These are phyloP conservation scores for Fusarium pseudocircinatum DNA, from an alignment of 2,329 filamentous ascomycete species.

Conservation along the genomic window DNA sequence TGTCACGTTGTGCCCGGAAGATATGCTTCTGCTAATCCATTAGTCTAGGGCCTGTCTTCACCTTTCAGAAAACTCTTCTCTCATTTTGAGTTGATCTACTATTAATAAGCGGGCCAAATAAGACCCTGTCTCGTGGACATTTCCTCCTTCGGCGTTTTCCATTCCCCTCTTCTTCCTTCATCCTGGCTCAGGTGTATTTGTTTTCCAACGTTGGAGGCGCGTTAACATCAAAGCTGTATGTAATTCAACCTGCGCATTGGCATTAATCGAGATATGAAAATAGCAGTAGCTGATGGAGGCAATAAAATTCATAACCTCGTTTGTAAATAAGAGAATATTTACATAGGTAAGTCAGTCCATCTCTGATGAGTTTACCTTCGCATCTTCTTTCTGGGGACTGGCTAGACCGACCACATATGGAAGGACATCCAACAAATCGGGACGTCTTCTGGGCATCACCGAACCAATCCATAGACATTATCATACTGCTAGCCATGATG, in stretches of 20 bases:
- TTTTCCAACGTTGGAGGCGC: neutral
- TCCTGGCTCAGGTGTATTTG: neutral
- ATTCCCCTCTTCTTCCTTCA: neutral
- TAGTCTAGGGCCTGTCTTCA: neutral
- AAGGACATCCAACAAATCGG: neutral
- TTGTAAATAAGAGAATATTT: neutral
- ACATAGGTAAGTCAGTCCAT: neutral
- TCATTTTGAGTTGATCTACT: neutral
- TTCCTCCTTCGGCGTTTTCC: neutral
- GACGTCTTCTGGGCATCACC: neutral
- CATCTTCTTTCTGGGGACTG: neutral
- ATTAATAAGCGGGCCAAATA: neutral
- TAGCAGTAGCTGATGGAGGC: neutral
- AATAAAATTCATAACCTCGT: neutral
- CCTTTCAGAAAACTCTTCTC: neutral
- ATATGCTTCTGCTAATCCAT: slow-evolving; percentile 22
- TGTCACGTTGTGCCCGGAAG: neutral
- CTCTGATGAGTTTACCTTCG: neutral
- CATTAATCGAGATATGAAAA: neutral
- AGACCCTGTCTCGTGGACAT: slow-evolving; percentile 4
- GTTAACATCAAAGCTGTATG: neutral
- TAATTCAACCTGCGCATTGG: neutral
- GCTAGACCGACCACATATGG: neutral
- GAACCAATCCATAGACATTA: slow-evolving; percentile 5
- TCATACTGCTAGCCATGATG: neutral